These are phyloP conservation scores for Agapanthus africanus DNA, from an alignment of 106 monocot genomes.

Conservation along the genomic window DNA sequence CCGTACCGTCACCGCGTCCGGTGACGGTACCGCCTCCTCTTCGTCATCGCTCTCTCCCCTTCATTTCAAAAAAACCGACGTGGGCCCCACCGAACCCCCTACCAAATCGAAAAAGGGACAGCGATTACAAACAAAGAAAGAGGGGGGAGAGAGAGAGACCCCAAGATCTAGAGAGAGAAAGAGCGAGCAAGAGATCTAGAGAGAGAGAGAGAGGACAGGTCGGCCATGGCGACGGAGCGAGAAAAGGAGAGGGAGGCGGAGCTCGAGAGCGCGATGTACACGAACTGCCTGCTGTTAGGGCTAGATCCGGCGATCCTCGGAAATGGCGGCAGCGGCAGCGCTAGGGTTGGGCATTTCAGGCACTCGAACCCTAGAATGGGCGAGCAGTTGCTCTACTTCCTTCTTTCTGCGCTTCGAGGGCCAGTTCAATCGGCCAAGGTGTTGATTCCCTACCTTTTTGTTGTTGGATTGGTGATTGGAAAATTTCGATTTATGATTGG, in stretches of 20 bases:
- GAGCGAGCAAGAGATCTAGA: background rate
- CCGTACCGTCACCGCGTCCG: no score
- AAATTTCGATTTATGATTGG: background rate
- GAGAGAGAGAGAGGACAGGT: background rate
- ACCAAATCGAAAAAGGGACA: no score
- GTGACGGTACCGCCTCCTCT: no score
- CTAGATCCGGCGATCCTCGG: conserved; percentile 83
- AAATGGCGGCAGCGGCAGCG: conserved; percentile 18
- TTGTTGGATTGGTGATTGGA: background rate
- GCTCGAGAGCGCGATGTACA: conserved; percentile 97
- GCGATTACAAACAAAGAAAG: no score
- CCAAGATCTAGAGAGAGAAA: background rate
- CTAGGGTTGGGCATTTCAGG: conserved; percentile 67
- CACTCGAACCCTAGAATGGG: conserved; percentile 96
- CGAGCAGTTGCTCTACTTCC: conserved; percentile 97
- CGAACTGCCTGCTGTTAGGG: conserved; percentile 95
- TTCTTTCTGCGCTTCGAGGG: conserved; percentile 86
- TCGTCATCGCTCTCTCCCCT: no score
- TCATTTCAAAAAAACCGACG: no score
- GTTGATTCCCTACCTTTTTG: background rate
- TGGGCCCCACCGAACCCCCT: no score
- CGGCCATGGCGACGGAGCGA: conserved; percentile 72
- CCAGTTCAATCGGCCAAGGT: conserved; percentile 83
- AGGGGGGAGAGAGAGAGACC: no score
- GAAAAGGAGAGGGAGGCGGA: conserved; percentile 98